Evolutionary conservation across 805 yeast genomes (phyloP), one percentile per base, ranked within the genome.

Genomic region (Ogataea trehalophila): DNA sequence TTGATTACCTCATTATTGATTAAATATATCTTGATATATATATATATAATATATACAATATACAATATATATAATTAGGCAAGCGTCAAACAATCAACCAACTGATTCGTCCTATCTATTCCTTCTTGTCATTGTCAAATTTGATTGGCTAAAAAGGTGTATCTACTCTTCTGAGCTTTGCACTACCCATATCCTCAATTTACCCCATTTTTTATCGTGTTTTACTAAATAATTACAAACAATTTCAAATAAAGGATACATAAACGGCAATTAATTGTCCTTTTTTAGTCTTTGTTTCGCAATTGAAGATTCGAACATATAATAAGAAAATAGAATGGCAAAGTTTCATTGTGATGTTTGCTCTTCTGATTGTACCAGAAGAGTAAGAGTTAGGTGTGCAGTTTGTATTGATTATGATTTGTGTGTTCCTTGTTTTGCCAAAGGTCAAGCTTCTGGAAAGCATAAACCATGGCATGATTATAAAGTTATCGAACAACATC

Each of bases 381-480:
- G 97, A 55, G 94, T 94, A 41, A 76, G 98, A 52, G 83, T 94
- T 42, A 76, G 86, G 44, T 94, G 99, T 73, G 98, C 97, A 0
- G 84, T 81, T 33, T 95, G 99, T 68, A 73, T 81, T 3, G 98
- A 92, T 65, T 94, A 92, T 60, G 99, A 94, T 65, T 71, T 94
- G n/a, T 94, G 99, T 73, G 98, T 95, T 5, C 96, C 96, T 2
- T 94, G 99, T 66, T 94, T 94, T 69, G 84, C 96, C 2, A 78
- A 81, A 47, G 99, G 99, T 14, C 71, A 78, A 15, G 70, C 79
- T 20, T 79, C 94, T 3, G 95, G 89, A 3, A 83, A 80, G 51
- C 99, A 94, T 70, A 84, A 89, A 65, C 98, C 99, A 11, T 87
- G 81, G 76, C 99, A 94, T 65, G 95, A 87, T 61, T 94, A 94